Percentiles rank a stretch among this genome's conserved stretches.
These are phyloP conservation scores for Ustilago sp. DNA, from an alignment of 1,284 basidiomycete genomes.

Conservation along the genomic window DNA sequence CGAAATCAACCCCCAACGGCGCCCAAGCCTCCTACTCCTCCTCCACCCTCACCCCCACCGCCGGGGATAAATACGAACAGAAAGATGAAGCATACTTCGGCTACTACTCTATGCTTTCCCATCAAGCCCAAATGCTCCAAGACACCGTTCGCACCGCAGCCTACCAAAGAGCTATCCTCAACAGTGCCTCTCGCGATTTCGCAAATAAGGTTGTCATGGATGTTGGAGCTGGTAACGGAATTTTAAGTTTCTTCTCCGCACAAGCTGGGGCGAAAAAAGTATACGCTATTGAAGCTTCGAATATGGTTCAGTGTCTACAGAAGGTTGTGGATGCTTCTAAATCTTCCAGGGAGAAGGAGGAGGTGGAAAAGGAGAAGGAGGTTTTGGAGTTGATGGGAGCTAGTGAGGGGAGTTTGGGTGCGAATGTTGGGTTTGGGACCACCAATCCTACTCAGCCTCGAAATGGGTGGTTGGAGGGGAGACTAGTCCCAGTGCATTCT, in stretches of 20 bases:
- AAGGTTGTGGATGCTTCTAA: constrained; percentile 66
- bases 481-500: constrained; percentile 55
- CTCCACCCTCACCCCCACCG: neutral
- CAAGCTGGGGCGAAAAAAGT: constrained; percentile 72
- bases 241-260: constrained; percentile 72
- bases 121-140: constrained; percentile 68
- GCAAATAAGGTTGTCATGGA: constrained; percentile 67
- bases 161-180: constrained; percentile 63
- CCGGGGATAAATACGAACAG: constrained; percentile 52
- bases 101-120: constrained; percentile 65
- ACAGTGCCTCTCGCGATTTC: constrained; percentile 50
- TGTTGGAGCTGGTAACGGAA: constrained; percentile 73
- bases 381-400: constrained; percentile 44
- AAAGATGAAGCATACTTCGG: constrained; percentile 66
- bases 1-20: neutral
- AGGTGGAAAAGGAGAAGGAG: constrained; percentile 48
- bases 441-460: constrained; percentile 31
- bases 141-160: constrained; percentile 63
- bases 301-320: constrained; percentile 72
- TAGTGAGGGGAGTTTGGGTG: constrained; percentile 7
- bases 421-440: constrained; percentile 8
- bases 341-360: constrained; percentile 42
- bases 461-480: constrained; percentile 56
- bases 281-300: constrained; percentile 72
- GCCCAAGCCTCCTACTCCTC: neutral